Evolutionary conservation across 2,329 filamentous ascomycete species (phyloP).

Genomic region (Stagonosporopsis vannaccii): DNA sequence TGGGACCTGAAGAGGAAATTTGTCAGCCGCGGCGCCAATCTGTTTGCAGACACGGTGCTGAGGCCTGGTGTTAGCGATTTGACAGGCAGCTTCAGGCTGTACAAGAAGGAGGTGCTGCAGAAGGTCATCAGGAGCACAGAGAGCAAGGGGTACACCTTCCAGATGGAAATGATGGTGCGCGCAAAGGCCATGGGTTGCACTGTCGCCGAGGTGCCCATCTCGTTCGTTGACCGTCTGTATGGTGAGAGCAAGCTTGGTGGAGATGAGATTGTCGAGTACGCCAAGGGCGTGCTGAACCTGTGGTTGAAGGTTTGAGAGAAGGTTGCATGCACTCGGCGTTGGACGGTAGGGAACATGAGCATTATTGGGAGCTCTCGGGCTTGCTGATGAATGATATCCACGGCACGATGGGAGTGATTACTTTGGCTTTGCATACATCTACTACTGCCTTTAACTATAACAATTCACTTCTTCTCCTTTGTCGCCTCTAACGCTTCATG

Average conservation of each 20-base stretch:
- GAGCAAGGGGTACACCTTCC: conserved; percentile 97
- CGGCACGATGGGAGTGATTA: conserved; percentile 14
- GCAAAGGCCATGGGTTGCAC: conserved; percentile 95
- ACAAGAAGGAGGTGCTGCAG: conserved; percentile 88
- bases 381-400: conserved; percentile 20
- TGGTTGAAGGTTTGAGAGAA: conserved; percentile 58
- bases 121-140: conserved; percentile 90
- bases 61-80: conserved; percentile 93
- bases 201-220: conserved; percentile 94
- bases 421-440: conserved; percentile 8
- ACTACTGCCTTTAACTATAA: conserved; percentile 23
- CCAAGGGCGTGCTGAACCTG: conserved; percentile 67
- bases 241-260: conserved; percentile 94
- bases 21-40: conserved; percentile 85
- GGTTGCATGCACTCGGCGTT: conserved; percentile 42
- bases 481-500: not conserved
- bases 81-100: conserved; percentile 92
- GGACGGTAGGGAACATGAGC: conserved; percentile 17
- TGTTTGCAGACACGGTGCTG: conserved; percentile 94
- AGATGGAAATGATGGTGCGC: conserved; percentile 99
- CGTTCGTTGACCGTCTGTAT: conserved; percentile 89
- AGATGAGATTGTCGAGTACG: conserved; percentile 95
- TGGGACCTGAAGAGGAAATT: conserved; percentile 88
- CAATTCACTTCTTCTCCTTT: conserved; percentile 20
- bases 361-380: conserved; percentile 9